Percentiles rank a stretch among this genome's conserved stretches.
Conservation (phyloP, 441 rosid species). For the Arabidopsis hybrid region DNA sequence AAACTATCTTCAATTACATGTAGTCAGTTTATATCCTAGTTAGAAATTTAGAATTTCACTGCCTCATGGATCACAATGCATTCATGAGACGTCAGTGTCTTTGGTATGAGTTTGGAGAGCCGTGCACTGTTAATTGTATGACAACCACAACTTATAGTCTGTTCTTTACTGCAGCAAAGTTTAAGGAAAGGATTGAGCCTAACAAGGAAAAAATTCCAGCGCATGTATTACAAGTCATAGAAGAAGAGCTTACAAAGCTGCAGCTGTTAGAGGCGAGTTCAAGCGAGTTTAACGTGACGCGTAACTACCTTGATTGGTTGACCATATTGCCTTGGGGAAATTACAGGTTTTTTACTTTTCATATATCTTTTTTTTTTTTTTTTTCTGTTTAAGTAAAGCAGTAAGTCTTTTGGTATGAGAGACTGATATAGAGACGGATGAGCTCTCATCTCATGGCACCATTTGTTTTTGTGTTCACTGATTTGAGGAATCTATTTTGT, state of each 20-base stretch:
- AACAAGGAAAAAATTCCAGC: constrained; percentile 89
- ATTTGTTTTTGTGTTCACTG: constrained; percentile 25
- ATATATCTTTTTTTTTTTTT: neutral
- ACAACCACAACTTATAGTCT: constrained; percentile 7
- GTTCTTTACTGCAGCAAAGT: constrained; percentile 74
- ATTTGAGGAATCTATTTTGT: constrained; percentile 12
- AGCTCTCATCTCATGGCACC: constrained; percentile 16
- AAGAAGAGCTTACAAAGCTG: constrained; percentile 97
- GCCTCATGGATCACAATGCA: constrained; percentile 13
- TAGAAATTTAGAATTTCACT: constrained; percentile 10
- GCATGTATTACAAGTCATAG: constrained; percentile 93
- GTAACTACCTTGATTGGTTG: constrained; percentile 99
- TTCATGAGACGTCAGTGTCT: constrained; percentile 31
- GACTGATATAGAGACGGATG: constrained; percentile 16
- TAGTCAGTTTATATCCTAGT: neutral
- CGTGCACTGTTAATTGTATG: constrained; percentile 2
- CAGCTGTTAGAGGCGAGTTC: constrained; percentile 99
- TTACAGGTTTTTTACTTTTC: constrained; percentile 71
- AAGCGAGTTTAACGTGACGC: constrained; percentile 99
- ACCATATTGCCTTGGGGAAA: constrained; percentile 98
- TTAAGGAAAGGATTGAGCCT: constrained; percentile 93
- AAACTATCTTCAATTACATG: constrained; percentile 17
- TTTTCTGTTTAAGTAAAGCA: constrained; percentile 6
- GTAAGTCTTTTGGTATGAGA: constrained; percentile 16
- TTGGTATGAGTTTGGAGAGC: constrained; percentile 3